Conservation (phyloP, 768 basidiomycete species). For the Termitomyces sp. region DNA sequence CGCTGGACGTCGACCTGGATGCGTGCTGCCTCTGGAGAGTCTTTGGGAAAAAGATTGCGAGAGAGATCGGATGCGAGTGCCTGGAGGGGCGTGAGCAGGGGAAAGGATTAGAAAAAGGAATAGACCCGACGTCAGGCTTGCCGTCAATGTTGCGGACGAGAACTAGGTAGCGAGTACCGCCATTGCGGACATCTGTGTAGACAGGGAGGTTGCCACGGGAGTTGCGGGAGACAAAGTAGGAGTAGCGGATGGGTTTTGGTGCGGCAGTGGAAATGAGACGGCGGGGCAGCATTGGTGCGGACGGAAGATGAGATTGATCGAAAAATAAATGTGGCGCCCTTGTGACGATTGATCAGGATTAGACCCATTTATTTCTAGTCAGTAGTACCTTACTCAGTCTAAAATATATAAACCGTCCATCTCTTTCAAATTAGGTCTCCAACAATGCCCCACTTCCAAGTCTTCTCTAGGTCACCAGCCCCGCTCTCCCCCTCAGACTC, state of each 20-base stretch:
- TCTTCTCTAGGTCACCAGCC: not conserved
- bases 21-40: conserved; percentile 39
- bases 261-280: conserved; percentile 6
- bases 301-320: conserved; percentile 3
- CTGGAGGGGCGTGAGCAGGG: conserved; percentile 28
- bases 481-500: conserved; percentile 19
- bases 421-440: not conserved
- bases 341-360: conserved; percentile 9
- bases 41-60: conserved; percentile 40
- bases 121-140: conserved; percentile 42
- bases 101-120: not conserved
- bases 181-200: conserved; percentile 69
- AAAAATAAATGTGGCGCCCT: conserved; percentile 15
- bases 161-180: conserved; percentile 49
- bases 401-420: conserved; percentile 21
- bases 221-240: conserved; percentile 66
- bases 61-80: conserved; percentile 52
- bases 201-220: conserved; percentile 64
- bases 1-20: conserved; percentile 42
- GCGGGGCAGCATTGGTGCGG: conserved; percentile 8
- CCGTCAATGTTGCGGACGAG: conserved; percentile 69
- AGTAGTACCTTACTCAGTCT: conserved; percentile 15
- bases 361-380: not conserved
- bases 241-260: conserved; percentile 12
- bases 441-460: conserved; percentile 19